A percentile compares a stretch with the other conserved stretches of the same genome.
These are phyloP conservation scores for Arachnopeziza araneosa DNA, from an alignment of 2,329 filamentous ascomycete species.

Conservation along the genomic window DNA sequence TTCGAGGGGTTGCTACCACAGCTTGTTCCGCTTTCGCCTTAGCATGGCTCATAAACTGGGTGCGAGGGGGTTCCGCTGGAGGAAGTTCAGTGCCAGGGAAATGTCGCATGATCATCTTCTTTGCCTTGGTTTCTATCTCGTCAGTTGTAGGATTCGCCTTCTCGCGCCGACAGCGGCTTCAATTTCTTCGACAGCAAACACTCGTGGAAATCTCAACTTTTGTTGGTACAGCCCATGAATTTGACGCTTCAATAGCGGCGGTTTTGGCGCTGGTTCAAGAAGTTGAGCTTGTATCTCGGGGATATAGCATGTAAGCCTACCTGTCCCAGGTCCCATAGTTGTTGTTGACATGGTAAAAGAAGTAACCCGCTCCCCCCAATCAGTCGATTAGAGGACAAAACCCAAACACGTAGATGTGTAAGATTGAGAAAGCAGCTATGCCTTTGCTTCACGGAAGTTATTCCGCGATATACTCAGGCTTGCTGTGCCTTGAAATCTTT, in stretches of 20 bases:
- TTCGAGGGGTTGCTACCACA: constrained; percentile 61
- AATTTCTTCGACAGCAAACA: constrained; percentile 69
- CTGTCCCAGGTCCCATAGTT: background rate
- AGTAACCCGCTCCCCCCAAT: constrained; percentile 89
- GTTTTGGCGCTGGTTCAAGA: constrained; percentile 83
- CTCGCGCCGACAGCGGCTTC: constrained; percentile 73
- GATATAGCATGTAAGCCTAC: constrained; percentile 68
- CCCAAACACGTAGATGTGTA: constrained; percentile 71
- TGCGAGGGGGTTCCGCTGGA: constrained; percentile 41
- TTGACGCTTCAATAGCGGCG: constrained; percentile 71
- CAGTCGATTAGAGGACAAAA: constrained; percentile 79
- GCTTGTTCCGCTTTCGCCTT: constrained; percentile 53
- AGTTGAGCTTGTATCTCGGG: constrained; percentile 89
- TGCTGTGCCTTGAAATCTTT: constrained; percentile 64
- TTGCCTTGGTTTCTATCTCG: constrained; percentile 46
- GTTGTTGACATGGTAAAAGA: constrained; percentile 40
- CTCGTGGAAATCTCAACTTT: constrained; percentile 64
- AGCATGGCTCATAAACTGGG: constrained; percentile 65
- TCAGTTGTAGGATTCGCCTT: constrained; percentile 61
- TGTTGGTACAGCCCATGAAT: constrained; percentile 69
- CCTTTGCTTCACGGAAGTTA: constrained; percentile 61
- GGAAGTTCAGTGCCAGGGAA: constrained; percentile 46
- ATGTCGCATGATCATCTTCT: constrained; percentile 44
- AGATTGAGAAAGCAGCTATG: constrained; percentile 73
- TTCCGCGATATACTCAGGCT: constrained; percentile 67